Evolutionary conservation across 495 filamentous ascomycete species (phyloP), one percentile per base, ranked within the genome.

Genomic region (Daldinia caldariorum): DNA sequence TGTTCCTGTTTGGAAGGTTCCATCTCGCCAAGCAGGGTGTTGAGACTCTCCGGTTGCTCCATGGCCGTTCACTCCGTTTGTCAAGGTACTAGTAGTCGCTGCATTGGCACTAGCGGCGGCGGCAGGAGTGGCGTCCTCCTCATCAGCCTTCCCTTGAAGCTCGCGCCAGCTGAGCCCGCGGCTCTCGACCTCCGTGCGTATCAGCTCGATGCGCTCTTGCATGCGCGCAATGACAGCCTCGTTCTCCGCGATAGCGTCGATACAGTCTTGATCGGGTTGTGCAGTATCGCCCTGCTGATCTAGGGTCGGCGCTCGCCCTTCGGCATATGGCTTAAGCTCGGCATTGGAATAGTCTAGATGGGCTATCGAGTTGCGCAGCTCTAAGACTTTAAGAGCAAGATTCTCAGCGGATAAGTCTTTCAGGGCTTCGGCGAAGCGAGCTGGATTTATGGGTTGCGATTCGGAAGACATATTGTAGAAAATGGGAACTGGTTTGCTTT

Each of bases 291-390:
- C 65, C 64, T 70, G 56, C 34, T 63, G 62, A 8, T 66, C 67
- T 10, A 79, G 59, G 1, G 77, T 61, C 10, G 68, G 49, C 1
- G 64, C 69, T 13, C 50, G 68, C 32, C 79, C 81, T 8, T 80
- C 75, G 47, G 87, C 87, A 73, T 87, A 94, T 13, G 85, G 84
- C 38, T 83, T 80, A 41, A 94, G 82, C 78, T 94, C 88, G 55
- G 83, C 81, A 80, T 97, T 97, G 26, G 90, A 93, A 79, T 88
- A 87, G 61, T 88, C 83, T 20, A 97, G 90, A 77, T 97, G 94
- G 8, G 87, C 83, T 76, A 95, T 92, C 58, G 85, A 89, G 83
- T 96, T 97, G 76, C 86, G 88, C 43, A 97, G 83, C 76, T 97
- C 94, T 69, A 88, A 84, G 69, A 89, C 88, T 83, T 97, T 97